A percentile compares a stretch with the other conserved stretches of the same genome.
phyloP scores from a whole-genome alignment of 495 filamentous ascomycete genomes.

The Letharia columbiana region DNA sequence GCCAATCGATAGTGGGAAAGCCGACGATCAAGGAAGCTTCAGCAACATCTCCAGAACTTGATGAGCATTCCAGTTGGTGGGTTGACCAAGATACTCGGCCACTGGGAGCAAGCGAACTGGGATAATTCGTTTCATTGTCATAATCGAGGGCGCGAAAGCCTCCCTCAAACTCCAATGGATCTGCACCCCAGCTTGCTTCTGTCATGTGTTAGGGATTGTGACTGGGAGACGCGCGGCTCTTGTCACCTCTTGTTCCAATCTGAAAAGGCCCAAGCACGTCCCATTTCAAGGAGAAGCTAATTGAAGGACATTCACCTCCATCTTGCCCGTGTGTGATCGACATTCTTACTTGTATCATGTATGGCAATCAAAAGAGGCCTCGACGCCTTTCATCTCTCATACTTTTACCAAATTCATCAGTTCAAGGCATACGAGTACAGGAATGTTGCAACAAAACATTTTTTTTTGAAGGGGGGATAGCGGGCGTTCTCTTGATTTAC shows the following conservation, averaged over 20 bases:
- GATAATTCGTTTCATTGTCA: constrained; percentile 33
- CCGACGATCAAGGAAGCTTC: constrained; percentile 34
- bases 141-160: constrained; percentile 41
- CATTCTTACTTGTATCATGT: constrained; percentile 9
- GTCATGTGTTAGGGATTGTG: constrained; percentile 3
- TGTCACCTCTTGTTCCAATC: constrained; percentile 49
- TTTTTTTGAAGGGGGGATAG: too few species aligned
- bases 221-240: background rate
- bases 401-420: background rate
- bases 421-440: too few species aligned
- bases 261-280: constrained; percentile 52
- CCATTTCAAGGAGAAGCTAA: constrained; percentile 32
- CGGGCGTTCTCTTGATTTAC: too few species aligned
- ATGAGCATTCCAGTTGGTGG: constrained; percentile 26
- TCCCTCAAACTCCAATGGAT: constrained; percentile 46
- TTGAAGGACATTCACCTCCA: background rate
- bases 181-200: constrained; percentile 55
- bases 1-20: constrained; percentile 46
- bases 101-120: constrained; percentile 42
- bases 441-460: too few species aligned
- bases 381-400: background rate
- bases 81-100: constrained; percentile 42
- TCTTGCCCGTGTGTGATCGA: background rate
- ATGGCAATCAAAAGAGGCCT: background rate
- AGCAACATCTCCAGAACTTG: constrained; percentile 17